Base-by-base conservation (phyloP, 192 early-diverging fungal species). In the Entomortierella chlamydospora region DNA sequence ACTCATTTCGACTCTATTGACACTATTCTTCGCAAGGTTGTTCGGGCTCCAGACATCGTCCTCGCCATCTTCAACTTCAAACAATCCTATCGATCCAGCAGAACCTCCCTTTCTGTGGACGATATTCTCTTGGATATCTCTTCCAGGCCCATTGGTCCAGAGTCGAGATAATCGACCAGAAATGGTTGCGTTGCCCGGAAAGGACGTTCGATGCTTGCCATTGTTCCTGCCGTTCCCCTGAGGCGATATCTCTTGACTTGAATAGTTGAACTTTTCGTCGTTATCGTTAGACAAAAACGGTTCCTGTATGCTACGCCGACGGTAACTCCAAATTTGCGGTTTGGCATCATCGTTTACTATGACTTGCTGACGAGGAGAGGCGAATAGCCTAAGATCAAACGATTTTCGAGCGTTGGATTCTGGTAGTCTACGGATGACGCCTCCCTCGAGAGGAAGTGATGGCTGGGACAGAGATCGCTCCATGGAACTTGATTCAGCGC, bases 111-210 rank as follows among this genome's bases (percentile, higher is more conserved):
- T 58, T 31, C 26, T 57, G 41, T 51, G 55, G 22, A 65, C 13
- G 7, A 13, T 34, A 8, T 31, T 20, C 18, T 57, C 61, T 22
- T 49, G 54, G 22, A 22, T 13, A 4, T 68, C 66, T 18, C 47
- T 52, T n/a, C 34, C 67, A 28, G 67, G 45, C 9, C 68, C 50
- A 51, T 66, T 53, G 2, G 62, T 55, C 68, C 68, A 70, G 17
- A 79, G 60, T 22, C 76, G 67, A 8, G 76, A 70, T 31, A 79
- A 61, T n/a, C 76, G 61, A 20, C 76, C 76, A 15, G 76, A 79
- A 30, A 79, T 61, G 3, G 76, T 79, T 2, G 76, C 68, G 39
- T 68, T 79, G 9, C 76, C 76, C 7, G 76, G 70, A 23, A 79
- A 79, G 28, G 68, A 65, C 0, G 61, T 29, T 6, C 62, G 50